Evolutionary conservation across 495 filamentous ascomycete genomes (phyloP).

Genomic region (Usnea hakonensis): DNA sequence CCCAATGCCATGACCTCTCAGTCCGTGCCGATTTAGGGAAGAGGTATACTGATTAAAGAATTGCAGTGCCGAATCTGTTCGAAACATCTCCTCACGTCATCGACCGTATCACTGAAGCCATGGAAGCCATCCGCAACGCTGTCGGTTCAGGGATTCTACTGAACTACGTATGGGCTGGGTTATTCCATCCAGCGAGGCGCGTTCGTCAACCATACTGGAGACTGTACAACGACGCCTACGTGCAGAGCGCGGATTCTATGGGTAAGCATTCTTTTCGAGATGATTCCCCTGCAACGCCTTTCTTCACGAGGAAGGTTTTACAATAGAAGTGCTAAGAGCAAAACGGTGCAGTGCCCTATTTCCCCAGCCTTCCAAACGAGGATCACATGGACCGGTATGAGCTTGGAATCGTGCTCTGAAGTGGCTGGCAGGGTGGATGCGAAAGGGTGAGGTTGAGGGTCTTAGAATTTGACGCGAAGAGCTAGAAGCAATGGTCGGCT

Average conservation of each 20-base stretch:
- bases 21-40: no score
- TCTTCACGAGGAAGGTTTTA: no score
- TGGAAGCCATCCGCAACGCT: constrained; percentile 92
- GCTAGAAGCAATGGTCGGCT: neutral
- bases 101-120: constrained; percentile 91
- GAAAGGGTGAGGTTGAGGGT: neutral
- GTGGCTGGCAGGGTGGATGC: neutral
- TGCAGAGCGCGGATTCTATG: constrained; percentile 86
- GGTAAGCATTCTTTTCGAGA: no score
- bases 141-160: constrained; percentile 84
- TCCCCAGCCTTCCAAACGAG: constrained; percentile 65
- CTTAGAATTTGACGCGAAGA: neutral
- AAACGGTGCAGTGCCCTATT: constrained; percentile 97
- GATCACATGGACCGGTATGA: constrained; percentile 69
- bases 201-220: constrained; percentile 90
- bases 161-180: constrained; percentile 95
- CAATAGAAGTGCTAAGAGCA: no score
- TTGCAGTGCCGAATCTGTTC: constrained; percentile 98
- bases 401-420: constrained; percentile 73
- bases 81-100: constrained; percentile 99
- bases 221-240: constrained; percentile 95
- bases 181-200: constrained; percentile 95
- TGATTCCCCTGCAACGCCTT: no score
- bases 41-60: no score
- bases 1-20: no score